Evolutionary conservation across 768 basidiomycete genomes (phyloP).

Genomic region (Pisolithus sp.): DNA sequence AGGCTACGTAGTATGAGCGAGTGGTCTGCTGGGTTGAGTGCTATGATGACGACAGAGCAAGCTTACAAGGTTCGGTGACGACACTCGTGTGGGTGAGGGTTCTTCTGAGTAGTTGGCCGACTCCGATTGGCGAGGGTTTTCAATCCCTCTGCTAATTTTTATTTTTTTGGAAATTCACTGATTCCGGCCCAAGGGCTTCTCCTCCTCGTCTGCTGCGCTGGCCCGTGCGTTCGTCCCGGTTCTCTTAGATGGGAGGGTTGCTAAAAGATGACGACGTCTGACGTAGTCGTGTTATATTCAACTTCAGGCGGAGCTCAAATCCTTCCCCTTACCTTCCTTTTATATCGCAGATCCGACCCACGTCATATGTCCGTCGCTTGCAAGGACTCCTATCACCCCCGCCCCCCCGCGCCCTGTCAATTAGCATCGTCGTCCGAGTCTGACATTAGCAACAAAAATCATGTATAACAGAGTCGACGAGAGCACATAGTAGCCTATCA

Average conservation of each 20-base stretch:
- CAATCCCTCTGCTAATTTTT: slow-evolving; percentile 4
- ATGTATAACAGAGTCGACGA: too few species aligned
- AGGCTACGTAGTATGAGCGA: slow-evolving; percentile 5
- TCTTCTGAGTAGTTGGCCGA: slow-evolving; percentile 11
- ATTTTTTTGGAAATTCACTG: not conserved
- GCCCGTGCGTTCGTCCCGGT: slow-evolving; percentile 25
- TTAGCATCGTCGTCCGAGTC: not conserved
- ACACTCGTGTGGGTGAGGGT: slow-evolving; percentile 16
- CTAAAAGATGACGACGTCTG: slow-evolving; percentile 37
- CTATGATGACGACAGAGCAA: slow-evolving; percentile 21
- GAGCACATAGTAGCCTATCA: too few species aligned
- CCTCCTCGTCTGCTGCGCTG: slow-evolving; percentile 13
- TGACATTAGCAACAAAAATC: not conserved
- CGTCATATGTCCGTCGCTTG: slow-evolving; percentile 21
- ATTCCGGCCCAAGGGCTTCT: not conserved
- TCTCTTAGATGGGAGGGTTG: slow-evolving; percentile 24
- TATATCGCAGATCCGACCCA: slow-evolving; percentile 31
- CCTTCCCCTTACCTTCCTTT: not conserved
- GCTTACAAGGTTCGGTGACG: slow-evolving; percentile 11
- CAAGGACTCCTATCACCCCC: slow-evolving; percentile 11
- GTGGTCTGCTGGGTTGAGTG: not conserved
- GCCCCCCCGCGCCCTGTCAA: too few species aligned
- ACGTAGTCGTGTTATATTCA: slow-evolving; percentile 38
- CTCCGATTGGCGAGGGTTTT: not conserved
- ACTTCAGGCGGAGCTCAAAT: slow-evolving; percentile 39